Conservation (phyloP, 2,329 filamentous ascomycete genomes). For the Alternaria atra region DNA sequence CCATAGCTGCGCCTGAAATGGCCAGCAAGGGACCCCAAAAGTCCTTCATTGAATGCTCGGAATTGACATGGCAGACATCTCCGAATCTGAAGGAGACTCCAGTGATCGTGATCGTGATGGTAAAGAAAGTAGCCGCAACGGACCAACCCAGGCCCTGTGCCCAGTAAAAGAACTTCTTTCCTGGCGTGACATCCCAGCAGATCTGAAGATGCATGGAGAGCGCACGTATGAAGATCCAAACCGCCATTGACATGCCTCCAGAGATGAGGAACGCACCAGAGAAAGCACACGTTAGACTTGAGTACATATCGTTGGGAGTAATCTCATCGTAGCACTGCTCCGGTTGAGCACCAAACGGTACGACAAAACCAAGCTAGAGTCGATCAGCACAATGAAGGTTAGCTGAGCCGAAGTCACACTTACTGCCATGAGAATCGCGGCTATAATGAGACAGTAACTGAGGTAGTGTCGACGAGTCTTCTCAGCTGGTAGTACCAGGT, state of each 20-base stretch:
- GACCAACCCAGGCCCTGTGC: conserved; percentile 85
- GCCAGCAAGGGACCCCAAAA: conserved; percentile 91
- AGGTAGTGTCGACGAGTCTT: conserved; percentile 93
- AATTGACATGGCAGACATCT: conserved; percentile 92
- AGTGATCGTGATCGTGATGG: conserved; percentile 80
- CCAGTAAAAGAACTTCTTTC: conserved; percentile 86
- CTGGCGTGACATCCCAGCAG: conserved; percentile 94
- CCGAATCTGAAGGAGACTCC: conserved; percentile 96
- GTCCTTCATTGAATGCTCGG: conserved; percentile 79
- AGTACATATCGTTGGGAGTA: conserved; percentile 92
- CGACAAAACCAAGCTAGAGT: conserved; percentile 83
- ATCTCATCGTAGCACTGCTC: conserved; percentile 88
- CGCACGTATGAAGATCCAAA: conserved; percentile 92
- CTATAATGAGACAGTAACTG: conserved; percentile 83
- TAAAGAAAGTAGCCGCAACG: conserved; percentile 77
- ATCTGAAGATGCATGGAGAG: conserved; percentile 96
- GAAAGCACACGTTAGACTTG: conserved; percentile 81
- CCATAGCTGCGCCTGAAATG: conserved; percentile 77
- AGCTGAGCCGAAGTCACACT: conserved; percentile 48
- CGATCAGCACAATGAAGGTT: conserved; percentile 12
- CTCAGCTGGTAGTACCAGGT: conserved; percentile 80
- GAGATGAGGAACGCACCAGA: conserved; percentile 87
- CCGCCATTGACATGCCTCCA: conserved; percentile 82
- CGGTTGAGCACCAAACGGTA: conserved; percentile 81
- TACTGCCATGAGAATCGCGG: conserved; percentile 81